These are phyloP conservation scores for Globisporangium ultimum DNA, from an alignment of 352 stramenopile genomes.

Conservation along the genomic window DNA sequence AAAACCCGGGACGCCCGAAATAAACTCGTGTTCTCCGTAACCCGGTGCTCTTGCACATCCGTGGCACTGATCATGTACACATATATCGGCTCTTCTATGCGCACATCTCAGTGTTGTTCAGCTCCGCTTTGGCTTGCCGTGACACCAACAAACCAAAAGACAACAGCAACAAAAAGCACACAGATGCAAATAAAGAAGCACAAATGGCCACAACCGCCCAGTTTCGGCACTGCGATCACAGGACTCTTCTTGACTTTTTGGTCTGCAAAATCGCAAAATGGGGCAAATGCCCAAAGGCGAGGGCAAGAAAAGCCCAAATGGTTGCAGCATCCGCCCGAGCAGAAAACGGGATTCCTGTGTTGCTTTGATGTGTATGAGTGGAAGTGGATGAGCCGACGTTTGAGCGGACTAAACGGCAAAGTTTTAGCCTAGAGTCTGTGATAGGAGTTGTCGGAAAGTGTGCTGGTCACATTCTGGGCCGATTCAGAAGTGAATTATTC, in stretches of 20 bases:
- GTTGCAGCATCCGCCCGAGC: no score
- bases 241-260: neutral
- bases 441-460: neutral
- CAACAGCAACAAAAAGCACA: neutral
- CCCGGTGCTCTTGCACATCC: constrained; percentile 4
- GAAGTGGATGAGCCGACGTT: no score
- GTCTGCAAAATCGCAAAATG: neutral
- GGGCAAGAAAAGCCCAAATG: no score
- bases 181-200: neutral
- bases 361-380: no score
- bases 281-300: no score
- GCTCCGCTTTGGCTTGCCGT: no score
- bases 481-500: neutral
- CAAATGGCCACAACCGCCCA: neutral
- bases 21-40: constrained; percentile 4
- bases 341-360: no score
- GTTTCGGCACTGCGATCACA: neutral
- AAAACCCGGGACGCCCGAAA: constrained; percentile 6
- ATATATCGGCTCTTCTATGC: no score
- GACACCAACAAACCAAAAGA: no score
- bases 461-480: neutral
- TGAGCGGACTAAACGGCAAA: neutral
- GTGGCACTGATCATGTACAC: neutral
- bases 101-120: no score
- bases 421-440: neutral